These are phyloP conservation scores for Cryphonectria nitschkei DNA, from an alignment of 2,329 filamentous ascomycete genomes.

Conservation along the genomic window DNA sequence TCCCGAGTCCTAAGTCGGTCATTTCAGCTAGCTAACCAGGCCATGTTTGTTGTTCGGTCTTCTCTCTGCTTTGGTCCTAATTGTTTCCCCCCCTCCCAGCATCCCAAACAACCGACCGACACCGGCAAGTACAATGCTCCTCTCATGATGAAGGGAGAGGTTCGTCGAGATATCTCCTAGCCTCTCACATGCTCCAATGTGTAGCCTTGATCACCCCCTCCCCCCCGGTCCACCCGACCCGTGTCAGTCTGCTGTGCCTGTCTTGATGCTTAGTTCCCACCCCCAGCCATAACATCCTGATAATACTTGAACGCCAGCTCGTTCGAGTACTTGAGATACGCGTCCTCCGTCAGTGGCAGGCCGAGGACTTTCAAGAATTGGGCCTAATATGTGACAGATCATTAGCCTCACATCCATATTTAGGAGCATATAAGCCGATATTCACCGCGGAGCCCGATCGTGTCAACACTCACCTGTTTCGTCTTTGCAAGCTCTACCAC, in stretches of 20 bases:
- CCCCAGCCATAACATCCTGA: slow-evolving; percentile 63
- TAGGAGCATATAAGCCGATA: too few relatives aligned
- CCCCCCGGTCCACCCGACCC: not conserved
- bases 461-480: slow-evolving; percentile 54
- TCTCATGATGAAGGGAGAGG: not conserved
- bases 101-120: not conserved
- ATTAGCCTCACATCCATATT: slow-evolving; percentile 40
- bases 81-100: not conserved
- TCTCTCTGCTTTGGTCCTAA: not conserved
- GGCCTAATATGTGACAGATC: slow-evolving; percentile 42
- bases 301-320: slow-evolving; percentile 73
- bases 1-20: not conserved
- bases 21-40: not conserved
- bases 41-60: not conserved
- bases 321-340: slow-evolving; percentile 70
- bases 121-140: not conserved
- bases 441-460: too few relatives aligned
- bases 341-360: slow-evolving; percentile 73
- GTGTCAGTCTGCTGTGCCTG: not conserved
- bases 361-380: slow-evolving; percentile 56
- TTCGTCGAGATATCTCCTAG: not conserved
- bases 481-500: slow-evolving; percentile 59
- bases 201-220: not conserved
- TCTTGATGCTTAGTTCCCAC: slow-evolving; percentile 34
- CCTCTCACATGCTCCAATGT: not conserved